Percentiles rank a stretch among this genome's conserved stretches.
These are phyloP conservation scores for Chytriomyces sp. DNA, from an alignment of 192 early-diverging fungal genomes.

Conservation along the genomic window DNA sequence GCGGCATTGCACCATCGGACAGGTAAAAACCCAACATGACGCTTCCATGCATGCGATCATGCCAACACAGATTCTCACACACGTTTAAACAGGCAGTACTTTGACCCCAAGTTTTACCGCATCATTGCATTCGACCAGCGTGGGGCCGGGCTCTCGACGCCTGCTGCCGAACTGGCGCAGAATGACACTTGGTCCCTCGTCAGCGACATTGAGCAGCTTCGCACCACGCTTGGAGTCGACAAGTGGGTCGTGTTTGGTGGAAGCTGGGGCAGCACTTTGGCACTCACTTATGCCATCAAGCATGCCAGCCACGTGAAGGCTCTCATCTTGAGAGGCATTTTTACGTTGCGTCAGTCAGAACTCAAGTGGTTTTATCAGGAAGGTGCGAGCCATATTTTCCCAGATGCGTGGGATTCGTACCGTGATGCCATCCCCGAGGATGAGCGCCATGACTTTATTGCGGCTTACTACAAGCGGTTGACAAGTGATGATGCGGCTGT, in stretches of 20 bases:
- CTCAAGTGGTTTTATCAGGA: conserved; percentile 72
- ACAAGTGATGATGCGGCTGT: conserved; percentile 58
- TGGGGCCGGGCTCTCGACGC: conserved; percentile 69
- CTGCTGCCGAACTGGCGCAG: conserved; percentile 65
- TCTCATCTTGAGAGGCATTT: conserved; percentile 72
- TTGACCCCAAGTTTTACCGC: conserved; percentile 65
- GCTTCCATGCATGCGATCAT: conserved; percentile 30
- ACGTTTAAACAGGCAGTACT: conserved; percentile 43
- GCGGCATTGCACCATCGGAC: conserved; percentile 52
- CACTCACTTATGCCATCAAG: conserved; percentile 64
- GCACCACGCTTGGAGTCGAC: conserved; percentile 59
- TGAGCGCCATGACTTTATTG: conserved; percentile 66
- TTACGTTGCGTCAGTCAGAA: conserved; percentile 56
- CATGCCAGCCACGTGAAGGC: conserved; percentile 68
- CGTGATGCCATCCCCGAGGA: conserved; percentile 61
- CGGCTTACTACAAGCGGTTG: conserved; percentile 70
- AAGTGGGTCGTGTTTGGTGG: conserved; percentile 81
- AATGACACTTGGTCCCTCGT: conserved; percentile 74
- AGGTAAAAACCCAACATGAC: conserved; percentile 7
- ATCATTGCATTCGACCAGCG: conserved; percentile 73
- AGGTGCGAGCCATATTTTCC: conserved; percentile 69
- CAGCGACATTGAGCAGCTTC: conserved; percentile 66
- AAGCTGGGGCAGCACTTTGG: conserved; percentile 67
- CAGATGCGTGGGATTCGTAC: conserved; percentile 67
- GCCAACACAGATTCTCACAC: no score